These are phyloP conservation scores for Xylaria cubensis DNA, from an alignment of 495 filamentous ascomycete genomes.

Conservation along the genomic window DNA sequence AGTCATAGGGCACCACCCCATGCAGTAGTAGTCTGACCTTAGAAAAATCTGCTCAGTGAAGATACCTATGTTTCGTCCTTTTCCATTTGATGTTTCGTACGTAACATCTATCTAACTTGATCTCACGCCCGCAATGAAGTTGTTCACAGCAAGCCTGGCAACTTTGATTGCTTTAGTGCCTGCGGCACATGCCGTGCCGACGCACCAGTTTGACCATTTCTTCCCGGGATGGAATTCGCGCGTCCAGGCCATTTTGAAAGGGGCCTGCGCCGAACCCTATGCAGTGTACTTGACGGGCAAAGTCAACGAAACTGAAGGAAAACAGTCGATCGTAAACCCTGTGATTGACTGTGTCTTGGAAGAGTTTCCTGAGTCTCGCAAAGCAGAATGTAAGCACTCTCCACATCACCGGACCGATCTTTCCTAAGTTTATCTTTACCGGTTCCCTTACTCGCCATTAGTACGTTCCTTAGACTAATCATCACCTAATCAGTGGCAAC, in stretches of 20 bases:
- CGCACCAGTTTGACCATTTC: constrained; percentile 26
- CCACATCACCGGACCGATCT: not conserved
- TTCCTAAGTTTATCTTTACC: too few species aligned
- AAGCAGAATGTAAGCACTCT: constrained; percentile 21
- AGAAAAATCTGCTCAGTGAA: not conserved
- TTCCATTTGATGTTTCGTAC: not conserved
- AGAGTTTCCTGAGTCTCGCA: constrained; percentile 18
- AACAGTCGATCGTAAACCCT: constrained; percentile 12
- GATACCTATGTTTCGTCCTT: not conserved
- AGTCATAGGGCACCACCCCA: not conserved
- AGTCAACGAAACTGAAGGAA: not conserved
- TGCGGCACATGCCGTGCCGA: constrained; percentile 8
- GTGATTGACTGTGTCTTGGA: constrained; percentile 26
- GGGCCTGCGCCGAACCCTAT: constrained; percentile 19
- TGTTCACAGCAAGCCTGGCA: constrained; percentile 19
- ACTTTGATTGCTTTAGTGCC: not conserved
- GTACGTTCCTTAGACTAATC: not conserved
- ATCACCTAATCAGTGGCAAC: constrained; percentile 14
- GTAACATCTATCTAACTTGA: not conserved
- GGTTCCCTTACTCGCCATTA: not conserved
- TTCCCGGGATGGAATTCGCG: constrained; percentile 18
- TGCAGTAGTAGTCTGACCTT: not conserved
- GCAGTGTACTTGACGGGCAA: constrained; percentile 21
- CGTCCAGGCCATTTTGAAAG: constrained; percentile 14
- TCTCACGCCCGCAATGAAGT: constrained; percentile 16